These are phyloP conservation scores for Plasmopara viticola DNA, from an alignment of 352 stramenopile species.

Conservation along the genomic window DNA sequence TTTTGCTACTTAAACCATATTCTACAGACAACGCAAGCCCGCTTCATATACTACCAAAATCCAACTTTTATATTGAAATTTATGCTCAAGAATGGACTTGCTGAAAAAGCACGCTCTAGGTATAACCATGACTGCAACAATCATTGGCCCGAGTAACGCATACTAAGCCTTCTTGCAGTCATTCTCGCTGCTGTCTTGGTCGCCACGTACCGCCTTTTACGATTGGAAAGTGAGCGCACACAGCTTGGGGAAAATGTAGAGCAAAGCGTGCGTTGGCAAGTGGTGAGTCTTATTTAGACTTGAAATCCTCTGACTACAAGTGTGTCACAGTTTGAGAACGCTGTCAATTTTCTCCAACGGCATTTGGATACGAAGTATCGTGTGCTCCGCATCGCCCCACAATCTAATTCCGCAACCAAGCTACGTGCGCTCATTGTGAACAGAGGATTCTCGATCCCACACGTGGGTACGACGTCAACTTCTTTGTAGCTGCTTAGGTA, in stretches of 20 bases:
- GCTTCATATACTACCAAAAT: too few species aligned
- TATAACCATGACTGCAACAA: too few species aligned
- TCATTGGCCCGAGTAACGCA: background rate
- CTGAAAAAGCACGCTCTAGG: too few species aligned
- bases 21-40: too few species aligned
- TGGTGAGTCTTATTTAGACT: background rate
- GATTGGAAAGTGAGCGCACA: constrained; percentile 41
- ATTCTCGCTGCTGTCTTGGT: constrained; percentile 50
- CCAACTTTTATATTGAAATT: too few species aligned
- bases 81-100: too few species aligned
- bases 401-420: constrained; percentile 10
- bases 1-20: too few species aligned
- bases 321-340: constrained; percentile 44
- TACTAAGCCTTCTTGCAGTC: constrained; percentile 26
- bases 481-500: constrained; percentile 2
- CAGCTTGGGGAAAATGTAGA: constrained; percentile 23
- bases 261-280: constrained; percentile 28
- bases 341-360: constrained; percentile 32
- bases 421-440: constrained; percentile 54
- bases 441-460: constrained; percentile 37
- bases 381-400: constrained; percentile 35
- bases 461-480: constrained; percentile 36
- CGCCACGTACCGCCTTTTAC: constrained; percentile 52
- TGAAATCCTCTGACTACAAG: constrained; percentile 8
- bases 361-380: constrained; percentile 48